Conservation (phyloP, 2,329 filamentous ascomycete species). For the Claviceps lovelessii region DNA sequence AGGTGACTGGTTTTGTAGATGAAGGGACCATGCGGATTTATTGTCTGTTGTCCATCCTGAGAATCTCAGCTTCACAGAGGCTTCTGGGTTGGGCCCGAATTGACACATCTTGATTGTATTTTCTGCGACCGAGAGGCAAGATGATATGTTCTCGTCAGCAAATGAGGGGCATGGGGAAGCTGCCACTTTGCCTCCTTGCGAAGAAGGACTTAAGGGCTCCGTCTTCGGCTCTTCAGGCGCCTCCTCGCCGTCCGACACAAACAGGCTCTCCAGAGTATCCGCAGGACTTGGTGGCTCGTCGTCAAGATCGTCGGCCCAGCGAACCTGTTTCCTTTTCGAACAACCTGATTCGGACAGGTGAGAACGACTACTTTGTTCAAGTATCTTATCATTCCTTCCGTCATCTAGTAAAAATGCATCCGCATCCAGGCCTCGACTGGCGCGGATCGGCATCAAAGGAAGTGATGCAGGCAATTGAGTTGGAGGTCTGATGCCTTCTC, state of each 20-base stretch:
- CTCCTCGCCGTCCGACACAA: slow-evolving; percentile 2
- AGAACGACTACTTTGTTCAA: background rate
- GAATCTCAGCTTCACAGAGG: slow-evolving; percentile 6
- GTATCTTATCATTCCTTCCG: background rate
- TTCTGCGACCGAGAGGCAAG: background rate
- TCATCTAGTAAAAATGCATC: background rate
- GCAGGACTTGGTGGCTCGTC: background rate
- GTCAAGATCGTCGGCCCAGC: slow-evolving; percentile 3
- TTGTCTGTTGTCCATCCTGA: slow-evolving; percentile 6
- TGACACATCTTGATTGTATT: slow-evolving; percentile 5
- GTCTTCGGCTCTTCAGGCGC: background rate
- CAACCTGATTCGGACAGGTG: background rate
- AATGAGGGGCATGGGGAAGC: background rate
- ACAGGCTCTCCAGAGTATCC: slow-evolving; percentile 2
- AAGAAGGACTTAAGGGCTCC: background rate
- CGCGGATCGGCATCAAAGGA: background rate
- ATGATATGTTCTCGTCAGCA: background rate
- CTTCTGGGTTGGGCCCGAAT: slow-evolving; percentile 4
- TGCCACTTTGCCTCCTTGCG: background rate
- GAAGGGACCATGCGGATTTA: slow-evolving; percentile 12
- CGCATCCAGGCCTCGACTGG: background rate
- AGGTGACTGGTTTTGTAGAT: slow-evolving; percentile 12
- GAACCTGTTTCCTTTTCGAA: slow-evolving; percentile 2
- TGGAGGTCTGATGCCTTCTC: slow-evolving; percentile 3
- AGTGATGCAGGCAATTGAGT: background rate